A percentile compares a stretch with the other conserved stretches of the same genome.
Evolutionary conservation across 129 eudicot genomes (phyloP).

Genomic region (Artemisia argyi): DNA sequence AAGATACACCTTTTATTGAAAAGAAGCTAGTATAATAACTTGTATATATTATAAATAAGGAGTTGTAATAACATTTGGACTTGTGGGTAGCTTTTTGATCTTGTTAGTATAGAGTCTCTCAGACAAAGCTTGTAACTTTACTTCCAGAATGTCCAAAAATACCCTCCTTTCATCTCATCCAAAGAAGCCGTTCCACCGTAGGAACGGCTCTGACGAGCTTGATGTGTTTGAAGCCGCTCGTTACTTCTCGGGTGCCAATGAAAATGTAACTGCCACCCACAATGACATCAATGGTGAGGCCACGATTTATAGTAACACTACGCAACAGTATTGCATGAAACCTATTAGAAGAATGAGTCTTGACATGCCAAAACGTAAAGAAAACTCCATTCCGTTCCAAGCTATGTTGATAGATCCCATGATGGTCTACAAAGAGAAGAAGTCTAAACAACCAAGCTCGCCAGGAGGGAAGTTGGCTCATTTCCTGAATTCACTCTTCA

Average conservation of each 20-base stretch:
- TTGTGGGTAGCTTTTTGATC: slow-evolving; percentile 20
- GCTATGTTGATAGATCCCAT: slow-evolving; percentile 36
- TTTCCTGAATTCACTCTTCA: slow-evolving; percentile 83
- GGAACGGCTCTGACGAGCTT: slow-evolving; percentile 46
- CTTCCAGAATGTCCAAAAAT: slow-evolving; percentile 38
- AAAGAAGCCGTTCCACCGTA: slow-evolving; percentile 44
- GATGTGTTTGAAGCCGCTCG: no score
- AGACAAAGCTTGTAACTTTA: neutral
- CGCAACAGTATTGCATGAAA: slow-evolving; percentile 28
- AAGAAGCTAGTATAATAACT: slow-evolving; percentile 14
- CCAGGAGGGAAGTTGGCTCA: slow-evolving; percentile 86
- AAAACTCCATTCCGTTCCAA: slow-evolving; percentile 37
- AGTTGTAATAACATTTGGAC: slow-evolving; percentile 15
- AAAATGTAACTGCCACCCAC: neutral
- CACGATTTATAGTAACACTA: slow-evolving; percentile 14
- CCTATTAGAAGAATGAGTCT: slow-evolving; percentile 63
- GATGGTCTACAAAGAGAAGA: slow-evolving; percentile 51
- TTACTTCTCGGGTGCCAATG: slow-evolving; percentile 42
- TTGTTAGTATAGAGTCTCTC: slow-evolving; percentile 19
- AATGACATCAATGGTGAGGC: no score
- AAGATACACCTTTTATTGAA: slow-evolving; percentile 12
- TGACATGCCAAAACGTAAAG: slow-evolving; percentile 51
- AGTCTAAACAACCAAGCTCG: slow-evolving; percentile 82
- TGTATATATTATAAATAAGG: neutral
- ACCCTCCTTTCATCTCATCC: slow-evolving; percentile 17